Percentiles rank a stretch among this genome's conserved stretches.
phyloP scores from a whole-genome alignment of 345 rosid genomes.

The Rhizophora mangle region DNA sequence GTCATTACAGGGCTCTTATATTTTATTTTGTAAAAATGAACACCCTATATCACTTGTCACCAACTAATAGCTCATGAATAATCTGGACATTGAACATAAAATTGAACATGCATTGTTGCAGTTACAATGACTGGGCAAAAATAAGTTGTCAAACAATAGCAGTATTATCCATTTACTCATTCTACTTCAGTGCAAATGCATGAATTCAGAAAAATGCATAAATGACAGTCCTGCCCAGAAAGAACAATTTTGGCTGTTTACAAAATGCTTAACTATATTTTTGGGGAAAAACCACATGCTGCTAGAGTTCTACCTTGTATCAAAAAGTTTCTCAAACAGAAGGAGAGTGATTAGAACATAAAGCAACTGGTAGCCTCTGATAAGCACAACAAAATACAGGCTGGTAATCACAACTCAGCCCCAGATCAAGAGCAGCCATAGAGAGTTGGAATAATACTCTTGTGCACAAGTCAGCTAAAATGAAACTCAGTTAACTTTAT shows the following conservation, averaged over 20 bases:
- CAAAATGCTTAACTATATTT: too few species aligned
- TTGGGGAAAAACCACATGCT: too few species aligned
- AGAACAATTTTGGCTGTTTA: too few species aligned
- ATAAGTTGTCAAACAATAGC: not conserved
- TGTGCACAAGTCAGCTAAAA: not conserved
- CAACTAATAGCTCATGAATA: not conserved
- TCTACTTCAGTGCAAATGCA: not conserved
- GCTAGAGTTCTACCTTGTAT: too few species aligned
- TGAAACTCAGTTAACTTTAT: not conserved
- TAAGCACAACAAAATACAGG: too few species aligned
- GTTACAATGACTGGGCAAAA: not conserved
- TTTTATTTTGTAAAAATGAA: not conserved
- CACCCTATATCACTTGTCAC: not conserved
- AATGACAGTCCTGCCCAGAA: not conserved
- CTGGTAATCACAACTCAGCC: too few species aligned
- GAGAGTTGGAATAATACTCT: not conserved
- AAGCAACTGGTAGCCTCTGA: too few species aligned
- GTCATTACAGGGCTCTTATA: not conserved
- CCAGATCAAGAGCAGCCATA: too few species aligned
- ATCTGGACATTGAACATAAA: not conserved
- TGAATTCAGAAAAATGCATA: constrained; percentile 1
- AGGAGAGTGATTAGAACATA: too few species aligned
- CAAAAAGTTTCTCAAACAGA: too few species aligned
- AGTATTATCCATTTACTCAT: not conserved
- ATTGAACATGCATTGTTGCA: not conserved